Evolutionary conservation across 1,284 basidiomycete species (phyloP), one percentile per base, ranked within the genome.

Genomic region (Agaricales sp.): DNA sequence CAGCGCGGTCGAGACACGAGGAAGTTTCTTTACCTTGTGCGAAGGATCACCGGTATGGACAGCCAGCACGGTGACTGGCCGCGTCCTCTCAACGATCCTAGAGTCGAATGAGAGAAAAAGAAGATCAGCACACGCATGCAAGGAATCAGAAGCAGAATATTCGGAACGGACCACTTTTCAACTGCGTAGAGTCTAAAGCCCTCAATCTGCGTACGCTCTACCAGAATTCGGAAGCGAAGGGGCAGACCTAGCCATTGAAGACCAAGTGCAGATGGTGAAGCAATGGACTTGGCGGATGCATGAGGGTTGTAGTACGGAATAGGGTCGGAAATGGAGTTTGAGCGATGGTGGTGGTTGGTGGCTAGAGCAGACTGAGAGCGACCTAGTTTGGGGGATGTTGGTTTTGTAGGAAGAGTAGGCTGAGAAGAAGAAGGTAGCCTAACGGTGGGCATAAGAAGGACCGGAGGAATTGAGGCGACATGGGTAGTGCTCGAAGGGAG

Each of bases 111-210:
- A n/a, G n/a, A n/a, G n/a, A n/a, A n/a, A n/a, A 49, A 30, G 47
- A 20, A 39, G 18, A 25, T 22, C 47, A 45, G 38, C 38, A 37
- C 14, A 12, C 22, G 13, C 37, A 24, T 6, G 21, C 35, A 21
- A 11, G 30, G 19, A 45, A 43, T 24, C 54, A 45, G 8, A 26
- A 50, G 54, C 45, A 51, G 45, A 52, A 30, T 48, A 49, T 45
- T 18, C 13, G 18, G 19, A 30, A 57, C 70, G 50, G 57, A 80
- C 86, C 87, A 90, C 63, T 84, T 86, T 68, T 90, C 82, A 4
- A 90, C 87, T 0, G 85, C 87, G 61, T 88, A 88, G 52, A 89
- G 71, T 63, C 87, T 84, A 63, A 80, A 88, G 1, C 82, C 82
- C 19, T 63, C 53, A 19, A 73, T 55, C 16, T 63, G 50, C 47